Evolutionary conservation across 768 basidiomycete genomes (phyloP).

Genomic region (Rhizopogon vulgaris): DNA sequence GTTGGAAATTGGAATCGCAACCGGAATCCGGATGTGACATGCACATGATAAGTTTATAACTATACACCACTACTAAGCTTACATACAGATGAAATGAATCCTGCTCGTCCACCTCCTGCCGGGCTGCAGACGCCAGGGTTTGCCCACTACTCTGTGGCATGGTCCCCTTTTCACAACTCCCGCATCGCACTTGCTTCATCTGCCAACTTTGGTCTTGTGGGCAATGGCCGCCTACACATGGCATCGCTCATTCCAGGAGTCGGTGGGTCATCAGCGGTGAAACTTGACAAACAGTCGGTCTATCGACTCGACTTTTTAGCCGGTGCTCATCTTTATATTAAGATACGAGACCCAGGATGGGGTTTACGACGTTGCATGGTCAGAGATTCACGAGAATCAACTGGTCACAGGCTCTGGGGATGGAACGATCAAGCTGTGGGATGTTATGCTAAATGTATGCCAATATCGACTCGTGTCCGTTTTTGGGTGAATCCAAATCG

Average conservation of each 20-base stretch:
- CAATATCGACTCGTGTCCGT: not conserved
- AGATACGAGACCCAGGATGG: constrained; percentile 91
- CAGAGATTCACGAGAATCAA: constrained; percentile 92
- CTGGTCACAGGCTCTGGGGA: constrained; percentile 86
- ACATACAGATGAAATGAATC: constrained; percentile 24
- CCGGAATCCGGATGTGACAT: too few species aligned
- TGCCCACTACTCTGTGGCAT: constrained; percentile 74
- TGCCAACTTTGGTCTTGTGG: constrained; percentile 92
- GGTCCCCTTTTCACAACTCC: constrained; percentile 80
- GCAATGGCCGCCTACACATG: constrained; percentile 85
- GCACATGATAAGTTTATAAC: too few species aligned
- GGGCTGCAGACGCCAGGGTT: constrained; percentile 72
- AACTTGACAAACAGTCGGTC: constrained; percentile 66
- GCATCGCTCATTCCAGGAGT: constrained; percentile 47
- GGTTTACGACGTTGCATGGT: constrained; percentile 90
- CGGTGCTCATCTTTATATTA: constrained; percentile 9
- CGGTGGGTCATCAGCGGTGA: constrained; percentile 36
- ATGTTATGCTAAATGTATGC: constrained; percentile 75
- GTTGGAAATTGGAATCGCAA: not conserved
- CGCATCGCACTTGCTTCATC: constrained; percentile 76
- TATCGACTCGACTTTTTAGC: not conserved
- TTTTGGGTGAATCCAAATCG: constrained; percentile 16
- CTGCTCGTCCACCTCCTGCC: constrained; percentile 35
- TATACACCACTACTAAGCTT: not conserved
- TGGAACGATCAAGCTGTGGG: constrained; percentile 88